Evolutionary conservation across 2,329 filamentous ascomycete genomes (phyloP).

Genomic region (Clonostachys sp.): DNA sequence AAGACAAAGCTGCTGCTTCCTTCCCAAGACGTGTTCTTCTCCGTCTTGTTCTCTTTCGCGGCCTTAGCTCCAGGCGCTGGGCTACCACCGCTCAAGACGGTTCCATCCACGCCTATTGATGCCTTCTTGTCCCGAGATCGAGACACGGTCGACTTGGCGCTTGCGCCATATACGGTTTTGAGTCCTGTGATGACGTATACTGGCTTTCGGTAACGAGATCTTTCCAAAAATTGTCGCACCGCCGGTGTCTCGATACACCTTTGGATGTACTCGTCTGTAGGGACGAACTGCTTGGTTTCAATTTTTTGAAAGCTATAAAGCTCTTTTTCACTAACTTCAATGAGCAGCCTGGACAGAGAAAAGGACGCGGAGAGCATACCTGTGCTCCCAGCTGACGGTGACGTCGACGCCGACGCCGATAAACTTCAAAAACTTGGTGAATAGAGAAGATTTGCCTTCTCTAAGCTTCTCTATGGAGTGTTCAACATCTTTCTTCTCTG

Average conservation of each 20-base stretch:
- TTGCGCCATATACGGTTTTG: constrained; percentile 3
- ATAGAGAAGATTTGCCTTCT: constrained; percentile 1
- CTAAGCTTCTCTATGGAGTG: constrained; percentile 2
- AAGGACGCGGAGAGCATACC: not conserved
- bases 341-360: not conserved
- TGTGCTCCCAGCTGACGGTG: not conserved
- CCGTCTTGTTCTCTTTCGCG: not conserved
- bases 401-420: constrained; percentile 1
- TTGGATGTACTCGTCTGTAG: not conserved
- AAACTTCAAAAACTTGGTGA: constrained; percentile 2
- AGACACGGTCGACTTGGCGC: not conserved
- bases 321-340: not conserved
- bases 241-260: not conserved
- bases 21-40: not conserved
- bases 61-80: not conserved
- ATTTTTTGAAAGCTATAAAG: not conserved
- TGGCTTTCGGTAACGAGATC: constrained; percentile 4
- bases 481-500: constrained; percentile 1
- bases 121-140: not conserved
- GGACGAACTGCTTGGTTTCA: constrained; percentile 1
- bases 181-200: constrained; percentile 6
- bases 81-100: not conserved
- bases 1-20: constrained; percentile 4
- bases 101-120: not conserved
- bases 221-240: constrained; percentile 1